Percentiles rank a stretch among this genome's conserved stretches.
phyloP scores from a whole-genome alignment of 2,329 filamentous ascomycete species.

The Zymoseptoria tritici region DNA sequence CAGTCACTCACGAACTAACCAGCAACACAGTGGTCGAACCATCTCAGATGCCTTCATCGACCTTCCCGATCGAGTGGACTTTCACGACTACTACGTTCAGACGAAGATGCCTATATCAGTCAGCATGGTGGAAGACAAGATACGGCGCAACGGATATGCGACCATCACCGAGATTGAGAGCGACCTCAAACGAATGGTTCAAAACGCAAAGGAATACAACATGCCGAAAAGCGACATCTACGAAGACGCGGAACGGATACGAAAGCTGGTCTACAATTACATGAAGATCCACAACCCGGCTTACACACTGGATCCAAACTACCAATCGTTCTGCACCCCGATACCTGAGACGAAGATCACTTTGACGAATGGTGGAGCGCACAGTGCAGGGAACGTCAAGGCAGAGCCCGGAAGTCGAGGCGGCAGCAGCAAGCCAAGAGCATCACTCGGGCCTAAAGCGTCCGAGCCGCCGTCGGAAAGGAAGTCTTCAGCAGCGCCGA shows the following conservation, averaged over 20 bases:
- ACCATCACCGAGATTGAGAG: conserved; percentile 69
- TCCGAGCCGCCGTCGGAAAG: conserved; percentile 25
- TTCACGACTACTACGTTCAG: conserved; percentile 69
- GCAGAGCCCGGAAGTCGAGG: conserved; percentile 17
- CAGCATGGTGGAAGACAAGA: conserved; percentile 65
- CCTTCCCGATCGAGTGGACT: conserved; percentile 46
- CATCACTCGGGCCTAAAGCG: conserved; percentile 14
- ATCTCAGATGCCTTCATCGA: conserved; percentile 70
- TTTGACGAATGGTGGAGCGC: conserved; percentile 8
- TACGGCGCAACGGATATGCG: conserved; percentile 60
- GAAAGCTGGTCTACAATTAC: conserved; percentile 78
- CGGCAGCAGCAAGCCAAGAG: conserved; percentile 13
- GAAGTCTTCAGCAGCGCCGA: conserved; percentile 26
- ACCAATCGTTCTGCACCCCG: conserved; percentile 66
- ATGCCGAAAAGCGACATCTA: conserved; percentile 63
- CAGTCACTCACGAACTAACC: conserved; percentile 5
- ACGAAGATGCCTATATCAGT: conserved; percentile 74
- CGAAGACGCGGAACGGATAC: conserved; percentile 77
- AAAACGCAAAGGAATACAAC: conserved; percentile 81
- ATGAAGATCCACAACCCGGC: conserved; percentile 84
- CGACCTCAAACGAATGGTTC: conserved; percentile 80
- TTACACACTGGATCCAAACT: conserved; percentile 59
- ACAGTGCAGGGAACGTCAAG: conserved; percentile 15
- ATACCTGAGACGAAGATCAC: conserved; percentile 45
- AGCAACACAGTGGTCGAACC: conserved; percentile 52